Evolutionary conservation across 1,139 yeast genomes (phyloP).

Genomic region (Debaryomyces singareniensis): DNA sequence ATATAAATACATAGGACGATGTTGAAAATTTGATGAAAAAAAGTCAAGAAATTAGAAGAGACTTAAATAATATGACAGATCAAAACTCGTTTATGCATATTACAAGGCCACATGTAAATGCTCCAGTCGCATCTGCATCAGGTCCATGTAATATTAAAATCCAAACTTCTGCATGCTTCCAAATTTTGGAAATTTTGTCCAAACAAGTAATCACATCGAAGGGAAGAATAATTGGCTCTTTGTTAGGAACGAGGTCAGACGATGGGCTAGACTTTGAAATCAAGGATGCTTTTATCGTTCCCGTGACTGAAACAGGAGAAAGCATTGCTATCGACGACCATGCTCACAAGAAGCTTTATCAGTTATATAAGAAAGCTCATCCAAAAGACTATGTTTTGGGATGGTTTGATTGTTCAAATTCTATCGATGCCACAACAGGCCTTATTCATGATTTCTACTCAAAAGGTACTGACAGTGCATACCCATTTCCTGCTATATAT

Average conservation of each 20-base stretch:
- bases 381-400: slow-evolving; percentile 80
- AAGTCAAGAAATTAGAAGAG: background rate
- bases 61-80: background rate
- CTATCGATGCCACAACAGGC: slow-evolving; percentile 71
- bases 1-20: background rate
- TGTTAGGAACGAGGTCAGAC: slow-evolving; percentile 76
- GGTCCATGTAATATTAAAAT: slow-evolving; percentile 49
- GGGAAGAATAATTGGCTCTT: slow-evolving; percentile 73
- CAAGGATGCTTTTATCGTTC: slow-evolving; percentile 75
- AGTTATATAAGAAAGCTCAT: slow-evolving; percentile 70
- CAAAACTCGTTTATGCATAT: slow-evolving; percentile 36
- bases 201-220: slow-evolving; percentile 37
- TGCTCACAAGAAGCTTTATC: slow-evolving; percentile 65
- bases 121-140: slow-evolving; percentile 44
- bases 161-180: slow-evolving; percentile 70
- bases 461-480: slow-evolving; percentile 62
- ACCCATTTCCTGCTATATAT: slow-evolving; percentile 75
- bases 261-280: slow-evolving; percentile 78
- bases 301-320: slow-evolving; percentile 71
- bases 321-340: slow-evolving; percentile 72
- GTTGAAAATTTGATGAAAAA: slow-evolving; percentile 1
- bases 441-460: slow-evolving; percentile 80
- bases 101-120: slow-evolving; percentile 54
- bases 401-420: slow-evolving; percentile 72
- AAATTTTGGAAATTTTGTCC: slow-evolving; percentile 48